Evolutionary conservation across 148 eudicot genomes (phyloP), one percentile per base, ranked within the genome.

Genomic region (Arbutus unedo): DNA sequence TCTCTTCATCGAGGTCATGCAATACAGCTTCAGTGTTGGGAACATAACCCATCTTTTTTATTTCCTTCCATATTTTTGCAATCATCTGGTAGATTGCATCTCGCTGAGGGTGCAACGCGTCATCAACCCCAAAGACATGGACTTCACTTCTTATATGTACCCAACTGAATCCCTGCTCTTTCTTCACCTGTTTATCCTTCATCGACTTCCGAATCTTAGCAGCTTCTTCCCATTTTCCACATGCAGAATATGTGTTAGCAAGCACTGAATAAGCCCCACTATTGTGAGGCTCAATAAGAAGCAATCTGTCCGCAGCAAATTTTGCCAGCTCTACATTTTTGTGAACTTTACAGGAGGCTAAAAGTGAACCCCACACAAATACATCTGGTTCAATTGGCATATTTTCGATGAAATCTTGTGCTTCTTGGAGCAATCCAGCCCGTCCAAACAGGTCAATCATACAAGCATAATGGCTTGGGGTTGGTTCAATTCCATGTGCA

Each of bases 81-180:
- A 77, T 77, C 79, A 77, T 8, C 15, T 4, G 64, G 59, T 77
- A 54, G 47, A 77, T 77, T 16, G 23, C 79, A 54, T 77, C 83
- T 60, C 89, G 82, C 82, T 85, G 85, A 18, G 86, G 89, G 60
- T 87, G 89, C 60, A 68, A 59, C 3, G 81, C 74, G 55, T 87
- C 89, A 4, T 87, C 89, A 10, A 86, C 89, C 45, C 89, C 87
- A 77, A 87, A 87, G 64, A 85, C 78, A 66, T 87, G 89, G 72
- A 81, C 84, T 76, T 77, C 71, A 41, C 72, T 47, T 67, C 72
- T 82, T 50, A 87, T 82, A 56, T 82, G 89, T 56, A 87, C 50
- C 89, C 89, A 87, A 73, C 89, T 87, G 18, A 87, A 75, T 14
- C 89, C 89, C 80, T 87, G 87, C n/a, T 87, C 89, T 85, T 87